A percentile compares a stretch with the other conserved stretches of the same genome.
Conservation (phyloP, 805 yeast species). For the Sugiyamaella lignohabitans region DNA sequence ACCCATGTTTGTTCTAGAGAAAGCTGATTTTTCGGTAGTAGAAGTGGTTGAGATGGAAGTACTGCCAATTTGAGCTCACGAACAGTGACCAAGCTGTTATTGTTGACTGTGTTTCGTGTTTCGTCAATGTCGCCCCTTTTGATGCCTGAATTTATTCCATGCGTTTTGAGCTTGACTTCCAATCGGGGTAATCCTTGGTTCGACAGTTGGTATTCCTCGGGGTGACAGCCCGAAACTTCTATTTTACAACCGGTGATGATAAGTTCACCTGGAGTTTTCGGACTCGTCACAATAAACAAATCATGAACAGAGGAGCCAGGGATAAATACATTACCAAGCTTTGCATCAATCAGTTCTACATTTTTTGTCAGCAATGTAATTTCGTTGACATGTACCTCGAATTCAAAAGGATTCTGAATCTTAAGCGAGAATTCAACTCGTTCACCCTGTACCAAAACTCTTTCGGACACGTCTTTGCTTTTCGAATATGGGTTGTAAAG, state of each 20-base stretch:
- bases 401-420: conserved; percentile 74
- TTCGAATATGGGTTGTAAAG: conserved; percentile 48
- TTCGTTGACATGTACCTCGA: conserved; percentile 54
- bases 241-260: conserved; percentile 47
- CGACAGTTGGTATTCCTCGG: conserved; percentile 32
- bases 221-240: conserved; percentile 44
- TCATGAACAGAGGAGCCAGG: conserved; percentile 25
- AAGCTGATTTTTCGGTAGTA: conserved; percentile 42
- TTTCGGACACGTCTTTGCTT: neutral
- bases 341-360: conserved; percentile 19
- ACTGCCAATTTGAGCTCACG: conserved; percentile 31
- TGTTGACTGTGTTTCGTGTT: neutral
- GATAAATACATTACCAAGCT: conserved; percentile 22
- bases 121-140: neutral
- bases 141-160: conserved; percentile 17
- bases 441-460: conserved; percentile 53
- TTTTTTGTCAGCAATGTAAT: conserved; percentile 22
- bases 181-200: neutral
- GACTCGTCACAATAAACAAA: conserved; percentile 19
- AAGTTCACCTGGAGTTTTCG: conserved; percentile 44
- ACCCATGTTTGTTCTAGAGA: conserved; percentile 59
- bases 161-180: conserved; percentile 28
- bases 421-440: conserved; percentile 48
- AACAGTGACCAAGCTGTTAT: neutral
- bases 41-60: conserved; percentile 52